Base-by-base conservation (phyloP, 2,329 filamentous ascomycete genomes). In the Aspergillus luchuensis region DNA sequence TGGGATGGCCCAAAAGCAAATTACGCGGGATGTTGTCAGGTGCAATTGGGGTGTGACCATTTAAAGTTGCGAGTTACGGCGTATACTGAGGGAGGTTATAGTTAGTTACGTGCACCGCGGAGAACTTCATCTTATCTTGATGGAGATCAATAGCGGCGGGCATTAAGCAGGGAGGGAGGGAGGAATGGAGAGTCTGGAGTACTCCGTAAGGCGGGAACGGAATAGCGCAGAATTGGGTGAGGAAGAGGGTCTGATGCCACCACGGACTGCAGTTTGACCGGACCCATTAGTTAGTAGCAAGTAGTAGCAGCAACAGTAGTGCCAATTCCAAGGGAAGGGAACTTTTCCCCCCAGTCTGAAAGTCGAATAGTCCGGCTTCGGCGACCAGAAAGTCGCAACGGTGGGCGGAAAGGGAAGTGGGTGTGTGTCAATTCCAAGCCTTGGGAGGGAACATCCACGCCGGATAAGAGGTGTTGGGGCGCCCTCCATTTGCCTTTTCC, bases 291-390 rank as follows among this genome's bases (percentile, higher is more conserved):
- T 8, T 28, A 28, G 25, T 28, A 28, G 25, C 25, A 28, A 28
- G 25, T 25, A 28, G 25, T 25, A 25, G 23, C 23, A 25, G 23
- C 23, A 25, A 33, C 4, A 33, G 30, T 36, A 36, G 33, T 36
- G 33, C 11, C 11, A 36, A 13, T 36, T 36, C 11, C 33, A 5
- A 36, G 11, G 33, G 33, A 36, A 36, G 33, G 33, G 33, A 36
- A 36, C 33, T 36, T 36, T 36, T 36, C 33, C 33, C 33, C 33
- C 30, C 11, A 13, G 30, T 33, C 28, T 30, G 8, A 11, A 11
- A 33, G 30, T 17, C 25, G 25, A 30, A 17, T 30, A 30, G 59
- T 61, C 64, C 64, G 70, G 69, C 71, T 71, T 72, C 71, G 70
- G 71, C 70, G 69, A 50, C 68, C 63, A 51, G 55, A 21, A 25